A percentile compares a stretch with the other conserved stretches of the same genome.
Evolutionary conservation across 768 basidiomycete species (phyloP).

Genomic region (Boletellus emodensis): DNA sequence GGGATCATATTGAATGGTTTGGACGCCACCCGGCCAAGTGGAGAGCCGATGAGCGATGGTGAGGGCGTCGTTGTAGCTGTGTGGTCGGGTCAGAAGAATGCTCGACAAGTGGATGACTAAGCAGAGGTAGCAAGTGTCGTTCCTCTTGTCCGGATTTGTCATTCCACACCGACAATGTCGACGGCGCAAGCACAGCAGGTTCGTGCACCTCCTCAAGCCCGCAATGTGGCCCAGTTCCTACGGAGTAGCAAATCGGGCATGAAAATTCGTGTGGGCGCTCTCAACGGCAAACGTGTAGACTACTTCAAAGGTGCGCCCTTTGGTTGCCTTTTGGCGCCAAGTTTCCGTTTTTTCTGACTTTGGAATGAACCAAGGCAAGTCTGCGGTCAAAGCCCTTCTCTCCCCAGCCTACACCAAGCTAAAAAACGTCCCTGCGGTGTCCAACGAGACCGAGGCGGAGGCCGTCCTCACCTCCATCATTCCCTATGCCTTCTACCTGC

Average conservation of each 20-base stretch:
- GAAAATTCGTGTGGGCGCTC: conserved; percentile 83
- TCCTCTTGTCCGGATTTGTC: not conserved
- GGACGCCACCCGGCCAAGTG: no score
- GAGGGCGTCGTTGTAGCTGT: no score
- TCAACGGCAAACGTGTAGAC: conserved; percentile 92
- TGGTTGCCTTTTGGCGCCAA: not conserved
- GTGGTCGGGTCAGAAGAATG: no score
- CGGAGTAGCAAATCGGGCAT: conserved; percentile 83
- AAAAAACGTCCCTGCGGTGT: conserved; percentile 72
- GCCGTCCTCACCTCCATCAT: conserved; percentile 65
- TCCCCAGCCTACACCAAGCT: conserved; percentile 90
- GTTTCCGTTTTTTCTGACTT: not conserved
- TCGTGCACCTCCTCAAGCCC: conserved; percentile 74
- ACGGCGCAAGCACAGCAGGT: conserved; percentile 63
- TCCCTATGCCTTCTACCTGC: conserved; percentile 87
- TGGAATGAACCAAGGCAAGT: conserved; percentile 60
- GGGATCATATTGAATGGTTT: no score
- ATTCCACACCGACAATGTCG: conserved; percentile 26
- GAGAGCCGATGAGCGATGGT: no score
- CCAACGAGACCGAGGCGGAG: conserved; percentile 71
- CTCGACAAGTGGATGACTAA: not conserved
- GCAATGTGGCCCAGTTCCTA: conserved; percentile 82
- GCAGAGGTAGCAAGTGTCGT: not conserved
- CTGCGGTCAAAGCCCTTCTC: conserved; percentile 86
- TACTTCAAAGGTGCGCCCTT: conserved; percentile 90